Evolutionary conservation across 2,329 filamentous ascomycete genomes (phyloP).

Genomic region (Xylogone sp.): DNA sequence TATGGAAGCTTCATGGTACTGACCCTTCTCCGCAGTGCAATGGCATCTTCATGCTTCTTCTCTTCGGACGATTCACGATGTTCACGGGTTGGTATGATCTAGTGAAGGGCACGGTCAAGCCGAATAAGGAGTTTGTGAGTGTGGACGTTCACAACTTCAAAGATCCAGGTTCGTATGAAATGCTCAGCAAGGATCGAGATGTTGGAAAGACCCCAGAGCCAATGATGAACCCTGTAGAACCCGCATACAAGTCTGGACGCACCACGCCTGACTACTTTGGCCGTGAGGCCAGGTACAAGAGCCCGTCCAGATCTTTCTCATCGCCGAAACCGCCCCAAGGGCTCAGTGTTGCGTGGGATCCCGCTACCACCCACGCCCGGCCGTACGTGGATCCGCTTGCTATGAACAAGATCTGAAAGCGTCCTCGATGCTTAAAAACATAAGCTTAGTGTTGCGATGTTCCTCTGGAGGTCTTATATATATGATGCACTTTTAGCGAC

Average conservation of each 20-base stretch:
- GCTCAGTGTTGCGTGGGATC: constrained; percentile 16
- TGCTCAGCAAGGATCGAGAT: constrained; percentile 52
- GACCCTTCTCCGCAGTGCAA: constrained; percentile 64
- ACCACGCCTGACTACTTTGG: constrained; percentile 35
- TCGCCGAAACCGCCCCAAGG: constrained; percentile 36
- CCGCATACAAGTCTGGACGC: constrained; percentile 24
- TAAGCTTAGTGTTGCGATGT: not conserved
- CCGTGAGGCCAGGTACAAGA: constrained; percentile 41
- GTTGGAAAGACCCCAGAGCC: constrained; percentile 24
- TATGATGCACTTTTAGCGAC: not conserved
- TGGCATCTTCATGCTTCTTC: constrained; percentile 78
- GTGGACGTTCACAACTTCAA: constrained; percentile 65
- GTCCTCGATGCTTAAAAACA: not conserved
- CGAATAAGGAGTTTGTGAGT: constrained; percentile 80
- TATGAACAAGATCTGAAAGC: constrained; percentile 26
- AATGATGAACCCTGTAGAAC: constrained; percentile 7
- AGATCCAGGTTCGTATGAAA: constrained; percentile 72
- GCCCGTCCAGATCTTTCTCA: constrained; percentile 44
- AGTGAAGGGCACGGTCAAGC: constrained; percentile 41
- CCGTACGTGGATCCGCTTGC: constrained; percentile 22
- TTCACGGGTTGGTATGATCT: constrained; percentile 77
- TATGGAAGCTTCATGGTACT: too few relatives aligned
- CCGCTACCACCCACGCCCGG: constrained; percentile 17
- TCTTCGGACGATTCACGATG: constrained; percentile 84
- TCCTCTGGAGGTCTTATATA: not conserved